These are phyloP conservation scores for Teunomyces funiuensis DNA, from an alignment of 805 yeast genomes.

Conservation along the genomic window DNA sequence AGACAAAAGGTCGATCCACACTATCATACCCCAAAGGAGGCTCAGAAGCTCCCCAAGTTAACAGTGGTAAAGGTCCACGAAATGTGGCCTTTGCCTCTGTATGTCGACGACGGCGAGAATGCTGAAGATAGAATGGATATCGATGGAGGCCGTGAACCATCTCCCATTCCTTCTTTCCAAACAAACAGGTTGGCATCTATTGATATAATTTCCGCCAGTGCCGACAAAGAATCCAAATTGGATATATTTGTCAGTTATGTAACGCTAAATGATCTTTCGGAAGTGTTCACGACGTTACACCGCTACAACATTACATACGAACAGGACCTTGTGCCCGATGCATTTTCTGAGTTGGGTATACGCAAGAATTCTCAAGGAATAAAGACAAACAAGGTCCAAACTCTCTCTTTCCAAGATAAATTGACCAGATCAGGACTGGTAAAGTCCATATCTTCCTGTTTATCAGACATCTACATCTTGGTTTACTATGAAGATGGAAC, in stretches of 20 bases:
- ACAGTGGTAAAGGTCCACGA: conserved; percentile 32
- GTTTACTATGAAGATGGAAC: conserved; percentile 44
- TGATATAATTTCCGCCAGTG: conserved; percentile 47
- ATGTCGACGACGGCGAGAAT: conserved; percentile 14
- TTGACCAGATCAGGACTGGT: conserved; percentile 24
- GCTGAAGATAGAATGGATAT: conserved; percentile 18
- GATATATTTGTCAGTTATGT: conserved; percentile 48
- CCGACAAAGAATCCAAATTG: conserved; percentile 39
- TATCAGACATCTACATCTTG: conserved; percentile 41
- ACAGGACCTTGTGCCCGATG: conserved; percentile 23
- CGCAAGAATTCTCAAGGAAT: conserved; percentile 13
- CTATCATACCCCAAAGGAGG: conserved; percentile 49
- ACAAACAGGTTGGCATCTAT: conserved; percentile 24
- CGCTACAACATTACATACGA: conserved; percentile 28
- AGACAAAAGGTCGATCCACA: conserved; percentile 47
- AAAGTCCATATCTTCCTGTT: conserved; percentile 31
- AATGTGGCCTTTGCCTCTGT: conserved; percentile 23
- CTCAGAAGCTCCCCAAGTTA: conserved; percentile 42
- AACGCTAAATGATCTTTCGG: conserved; percentile 14
- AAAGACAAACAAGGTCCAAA: conserved; percentile 2
- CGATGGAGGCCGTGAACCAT: conserved; percentile 2
- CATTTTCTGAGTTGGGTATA: conserved; percentile 31
- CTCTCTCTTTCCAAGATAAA: conserved; percentile 28
- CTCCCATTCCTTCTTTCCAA: background rate
- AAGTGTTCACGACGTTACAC: conserved; percentile 20